Conservation (phyloP, 768 basidiomycete species). For the Pholiota molesta region DNA sequence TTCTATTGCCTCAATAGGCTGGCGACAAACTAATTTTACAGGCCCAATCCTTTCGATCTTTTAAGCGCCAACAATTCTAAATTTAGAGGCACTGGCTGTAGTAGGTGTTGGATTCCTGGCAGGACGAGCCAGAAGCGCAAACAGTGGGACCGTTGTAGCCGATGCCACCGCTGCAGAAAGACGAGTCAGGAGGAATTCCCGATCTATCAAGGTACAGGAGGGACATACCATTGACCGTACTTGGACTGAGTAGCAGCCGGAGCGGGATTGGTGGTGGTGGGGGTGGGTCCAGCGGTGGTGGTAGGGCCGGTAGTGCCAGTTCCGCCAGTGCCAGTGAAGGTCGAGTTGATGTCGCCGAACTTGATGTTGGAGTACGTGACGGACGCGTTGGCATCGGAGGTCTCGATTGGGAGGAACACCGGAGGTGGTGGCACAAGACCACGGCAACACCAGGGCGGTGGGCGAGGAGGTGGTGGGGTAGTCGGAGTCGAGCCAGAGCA, state of each 20-base stretch:
- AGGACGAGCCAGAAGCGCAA: slow-evolving; percentile 33
- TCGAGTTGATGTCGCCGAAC: slow-evolving; percentile 52
- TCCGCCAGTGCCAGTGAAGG: slow-evolving; percentile 29
- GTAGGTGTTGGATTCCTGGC: slow-evolving; percentile 29
- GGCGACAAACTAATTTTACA: neutral
- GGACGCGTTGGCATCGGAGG: slow-evolving; percentile 36
- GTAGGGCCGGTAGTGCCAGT: slow-evolving; percentile 8
- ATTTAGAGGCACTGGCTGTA: slow-evolving; percentile 37
- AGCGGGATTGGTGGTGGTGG: slow-evolving; percentile 12
- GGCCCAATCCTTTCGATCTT: neutral
- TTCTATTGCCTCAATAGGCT: neutral
- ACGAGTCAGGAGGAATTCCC: neutral
- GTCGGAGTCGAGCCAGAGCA: slow-evolving; percentile 59
- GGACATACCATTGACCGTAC: slow-evolving; percentile 39
- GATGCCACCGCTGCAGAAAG: slow-evolving; percentile 27
- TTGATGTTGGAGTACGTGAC: slow-evolving; percentile 60
- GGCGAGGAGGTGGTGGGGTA: slow-evolving; percentile 41
- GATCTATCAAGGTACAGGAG: neutral
- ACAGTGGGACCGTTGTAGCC: slow-evolving; percentile 35
- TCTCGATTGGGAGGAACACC: slow-evolving; percentile 51
- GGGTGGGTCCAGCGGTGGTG: slow-evolving; percentile 7
- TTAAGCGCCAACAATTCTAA: neutral
- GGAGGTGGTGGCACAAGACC: slow-evolving; percentile 52
- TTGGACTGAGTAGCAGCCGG: slow-evolving; percentile 35
- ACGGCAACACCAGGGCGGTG: slow-evolving; percentile 47